Evolutionary conservation across 2,329 filamentous ascomycete genomes (phyloP), one percentile per base, ranked within the genome.

Genomic region (Fusarium ambrosium): DNA sequence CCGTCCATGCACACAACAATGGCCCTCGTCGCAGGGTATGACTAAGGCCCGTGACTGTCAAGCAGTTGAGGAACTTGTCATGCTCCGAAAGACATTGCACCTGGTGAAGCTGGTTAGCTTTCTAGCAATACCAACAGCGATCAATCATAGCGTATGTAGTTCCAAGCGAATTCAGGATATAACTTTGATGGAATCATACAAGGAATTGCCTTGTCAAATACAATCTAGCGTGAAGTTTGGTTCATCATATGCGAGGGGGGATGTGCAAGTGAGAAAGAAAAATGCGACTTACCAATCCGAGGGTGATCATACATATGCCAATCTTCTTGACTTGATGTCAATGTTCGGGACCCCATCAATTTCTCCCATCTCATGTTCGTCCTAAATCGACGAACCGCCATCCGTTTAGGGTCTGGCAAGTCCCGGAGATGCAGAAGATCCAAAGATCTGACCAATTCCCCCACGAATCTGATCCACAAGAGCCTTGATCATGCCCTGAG

Each of bases 401-500:
- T 29, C 5, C 58, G 24, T 36, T 79, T 74, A 80, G 2, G 78
- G 78, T 2, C 79, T 66, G 14, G 69, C 74, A 22, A 79, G 66
- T 22, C 78, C 76, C 9, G 75, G 74, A 13, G 72, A 77, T 14
- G 39, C 18, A 43, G 76, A 77, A 5, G 81, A 77, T 8, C 82
- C 82, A 14, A 66, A 81, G 7, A 88, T 80, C 68, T 88, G 84
- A 22, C 86, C 86, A 68, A 92, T 88, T 14, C 84, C 84, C 1
- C 87, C 87, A 29, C 89, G 85, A 2, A 89, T 83, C 24, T 85
- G 86, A 78, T 92, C 91, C 22, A 93, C 90, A 13, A 93, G 80
- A 1, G 90, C 88, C 81, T 93, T 93, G 64, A 91, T 86, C 87
- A 93, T 90, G 6, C 91, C 91, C 78, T 92, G 90, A 16, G 90